These are phyloP conservation scores for Cenococcum geophilum DNA, from an alignment of 495 filamentous ascomycete species.

Conservation along the genomic window DNA sequence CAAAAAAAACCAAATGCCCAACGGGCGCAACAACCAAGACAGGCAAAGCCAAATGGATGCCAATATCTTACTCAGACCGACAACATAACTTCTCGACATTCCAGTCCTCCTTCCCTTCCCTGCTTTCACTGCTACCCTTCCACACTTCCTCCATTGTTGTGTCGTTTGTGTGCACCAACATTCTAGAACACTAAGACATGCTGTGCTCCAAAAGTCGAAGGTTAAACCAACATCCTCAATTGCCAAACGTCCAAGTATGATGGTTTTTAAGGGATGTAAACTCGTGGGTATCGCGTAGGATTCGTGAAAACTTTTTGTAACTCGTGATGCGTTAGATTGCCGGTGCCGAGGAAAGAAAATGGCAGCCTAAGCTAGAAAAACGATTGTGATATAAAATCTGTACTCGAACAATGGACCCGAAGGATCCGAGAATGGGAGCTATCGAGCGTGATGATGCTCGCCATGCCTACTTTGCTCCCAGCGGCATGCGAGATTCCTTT, in stretches of 20 bases:
- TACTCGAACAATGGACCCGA: constrained; percentile 9
- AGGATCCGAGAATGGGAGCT: constrained; percentile 26
- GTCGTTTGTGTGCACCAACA: not conserved
- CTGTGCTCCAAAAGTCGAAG: not conserved
- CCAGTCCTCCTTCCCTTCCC: constrained; percentile 7
- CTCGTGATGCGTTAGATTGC: constrained; percentile 31
- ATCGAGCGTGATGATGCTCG: not conserved
- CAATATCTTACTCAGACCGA: constrained; percentile 7
- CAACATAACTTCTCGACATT: constrained; percentile 17
- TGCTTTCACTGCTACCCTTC: constrained; percentile 10
- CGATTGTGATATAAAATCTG: constrained; percentile 24
- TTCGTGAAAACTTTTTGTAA: constrained; percentile 34
- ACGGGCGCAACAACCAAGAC: not conserved
- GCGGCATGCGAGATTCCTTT: not conserved
- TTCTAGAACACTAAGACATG: not conserved
- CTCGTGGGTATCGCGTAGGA: constrained; percentile 34
- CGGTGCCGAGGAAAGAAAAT: constrained; percentile 20
- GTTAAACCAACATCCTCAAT: constrained; percentile 10
- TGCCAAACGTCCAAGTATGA: constrained; percentile 26
- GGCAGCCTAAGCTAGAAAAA: constrained; percentile 26
- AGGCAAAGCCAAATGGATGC: not conserved
- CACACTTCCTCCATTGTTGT: constrained; percentile 2
- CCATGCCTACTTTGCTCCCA: not conserved
- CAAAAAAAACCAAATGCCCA: not conserved
- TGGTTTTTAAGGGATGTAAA: constrained; percentile 33